Conservation (phyloP, 495 filamentous ascomycete genomes). For the Thermochaetoides thermophila region DNA sequence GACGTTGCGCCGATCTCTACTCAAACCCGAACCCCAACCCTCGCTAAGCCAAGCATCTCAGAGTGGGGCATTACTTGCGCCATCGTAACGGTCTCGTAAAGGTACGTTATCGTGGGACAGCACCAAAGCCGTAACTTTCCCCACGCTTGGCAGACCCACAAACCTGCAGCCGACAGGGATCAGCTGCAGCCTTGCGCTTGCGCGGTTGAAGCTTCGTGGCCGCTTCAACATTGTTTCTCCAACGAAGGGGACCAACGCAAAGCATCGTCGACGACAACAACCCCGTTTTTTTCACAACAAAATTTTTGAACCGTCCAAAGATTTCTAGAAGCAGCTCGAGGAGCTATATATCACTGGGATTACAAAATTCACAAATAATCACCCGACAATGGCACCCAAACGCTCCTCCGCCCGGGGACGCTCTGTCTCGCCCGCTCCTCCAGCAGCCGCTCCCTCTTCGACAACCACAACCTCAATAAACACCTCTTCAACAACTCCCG, state of each 20-base stretch:
- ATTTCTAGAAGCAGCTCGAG: too few relatives aligned
- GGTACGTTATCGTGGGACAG: too few relatives aligned
- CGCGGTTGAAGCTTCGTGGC: conserved; percentile 24
- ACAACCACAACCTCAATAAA: not conserved
- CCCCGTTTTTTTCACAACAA: not conserved
- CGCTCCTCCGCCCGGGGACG: conserved; percentile 9
- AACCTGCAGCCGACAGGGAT: not conserved
- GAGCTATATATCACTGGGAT: not conserved
- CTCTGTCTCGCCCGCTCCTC: conserved; percentile 8
- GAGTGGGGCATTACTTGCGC: too few relatives aligned
- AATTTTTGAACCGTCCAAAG: not conserved
- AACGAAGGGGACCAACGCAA: conserved; percentile 1
- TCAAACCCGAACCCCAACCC: too few relatives aligned
- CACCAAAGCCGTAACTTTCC: too few relatives aligned
- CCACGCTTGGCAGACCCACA: too few relatives aligned
- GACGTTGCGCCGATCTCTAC: too few relatives aligned
- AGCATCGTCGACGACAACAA: not conserved
- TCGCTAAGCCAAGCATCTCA: too few relatives aligned
- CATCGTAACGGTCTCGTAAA: too few relatives aligned
- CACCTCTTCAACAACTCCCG: too few relatives aligned
- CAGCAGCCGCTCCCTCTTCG: not conserved
- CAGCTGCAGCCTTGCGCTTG: conserved; percentile 8
- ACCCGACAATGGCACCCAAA: conserved; percentile 25
- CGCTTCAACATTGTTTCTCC: conserved; percentile 11
- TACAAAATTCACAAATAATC: not conserved